phyloP scores from a whole-genome alignment of 1,284 basidiomycete species.

The Earliella scabrosa region DNA sequence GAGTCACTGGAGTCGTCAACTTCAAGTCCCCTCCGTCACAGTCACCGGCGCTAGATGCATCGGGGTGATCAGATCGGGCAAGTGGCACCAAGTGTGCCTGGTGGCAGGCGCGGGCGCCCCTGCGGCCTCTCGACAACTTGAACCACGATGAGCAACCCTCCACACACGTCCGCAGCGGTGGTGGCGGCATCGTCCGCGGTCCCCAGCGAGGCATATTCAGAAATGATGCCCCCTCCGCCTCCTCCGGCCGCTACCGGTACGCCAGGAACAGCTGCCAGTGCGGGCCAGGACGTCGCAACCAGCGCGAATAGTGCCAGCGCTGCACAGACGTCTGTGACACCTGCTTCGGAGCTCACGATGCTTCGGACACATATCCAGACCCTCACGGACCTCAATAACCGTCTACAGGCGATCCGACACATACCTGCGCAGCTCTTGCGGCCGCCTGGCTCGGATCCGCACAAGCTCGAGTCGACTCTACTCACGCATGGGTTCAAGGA shows the following conservation, averaged over 20 bases:
- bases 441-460: constrained; percentile 18
- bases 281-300: not conserved
- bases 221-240: constrained; percentile 15
- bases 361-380: constrained; percentile 50
- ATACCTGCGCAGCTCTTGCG: constrained; percentile 47
- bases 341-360: constrained; percentile 13
- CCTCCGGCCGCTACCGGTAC: not conserved
- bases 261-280: not conserved
- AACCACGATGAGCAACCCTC: constrained; percentile 20
- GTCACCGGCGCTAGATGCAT: too few species aligned
- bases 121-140: constrained; percentile 1
- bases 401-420: constrained; percentile 47
- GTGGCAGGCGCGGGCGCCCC: not conserved
- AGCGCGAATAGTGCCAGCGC: too few species aligned
- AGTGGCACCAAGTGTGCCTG: not conserved
- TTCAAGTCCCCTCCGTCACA: too few species aligned
- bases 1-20: too few species aligned
- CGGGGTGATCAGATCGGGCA: constrained; percentile 1
- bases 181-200: not conserved
- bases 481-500: constrained; percentile 39
- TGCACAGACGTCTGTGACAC: too few species aligned
- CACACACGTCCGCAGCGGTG: not conserved
- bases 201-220: not conserved
- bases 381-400: constrained; percentile 48
- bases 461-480: constrained; percentile 19